A percentile compares a stretch with the other conserved stretches of the same genome.
Conservation (phyloP, 495 filamentous ascomycete species). For the Podospora fimiseda region DNA sequence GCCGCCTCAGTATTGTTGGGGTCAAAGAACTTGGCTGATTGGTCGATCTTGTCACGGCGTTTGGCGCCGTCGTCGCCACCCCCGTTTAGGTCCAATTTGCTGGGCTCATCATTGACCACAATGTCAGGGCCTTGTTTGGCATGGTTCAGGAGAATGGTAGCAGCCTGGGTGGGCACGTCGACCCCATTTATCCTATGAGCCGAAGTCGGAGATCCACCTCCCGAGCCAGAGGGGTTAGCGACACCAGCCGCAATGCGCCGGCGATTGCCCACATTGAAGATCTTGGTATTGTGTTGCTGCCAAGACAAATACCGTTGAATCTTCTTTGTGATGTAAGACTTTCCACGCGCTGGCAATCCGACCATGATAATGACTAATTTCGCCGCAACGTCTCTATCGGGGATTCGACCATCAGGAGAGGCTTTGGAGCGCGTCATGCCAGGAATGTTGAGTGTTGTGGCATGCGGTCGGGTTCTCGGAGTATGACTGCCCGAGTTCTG, state of each 20-base stretch:
- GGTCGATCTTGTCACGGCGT: constrained; percentile 58
- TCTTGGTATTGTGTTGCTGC: constrained; percentile 89
- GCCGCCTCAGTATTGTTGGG: constrained; percentile 78
- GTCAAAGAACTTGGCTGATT: constrained; percentile 91
- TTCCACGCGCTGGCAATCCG: constrained; percentile 86
- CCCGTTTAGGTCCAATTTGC: constrained; percentile 29
- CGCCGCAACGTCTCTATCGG: constrained; percentile 83
- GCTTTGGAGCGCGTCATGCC: constrained; percentile 86
- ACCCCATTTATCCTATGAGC: constrained; percentile 13
- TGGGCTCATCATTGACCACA: constrained; percentile 26
- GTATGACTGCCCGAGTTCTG: constrained; percentile 57
- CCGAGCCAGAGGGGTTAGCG: constrained; percentile 17
- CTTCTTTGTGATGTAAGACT: constrained; percentile 98
- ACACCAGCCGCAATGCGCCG: constrained; percentile 69
- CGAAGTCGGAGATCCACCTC: constrained; percentile 19
- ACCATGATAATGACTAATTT: constrained; percentile 99
- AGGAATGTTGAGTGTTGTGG: constrained; percentile 80
- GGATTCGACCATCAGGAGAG: constrained; percentile 89
- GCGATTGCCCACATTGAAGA: constrained; percentile 95
- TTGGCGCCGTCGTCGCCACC: neutral
- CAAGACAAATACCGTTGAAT: constrained; percentile 90
- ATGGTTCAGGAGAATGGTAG: constrained; percentile 46
- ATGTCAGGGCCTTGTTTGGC: constrained; percentile 29
- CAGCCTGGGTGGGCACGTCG: constrained; percentile 37
- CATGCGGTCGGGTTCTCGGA: constrained; percentile 59